Base-by-base conservation (phyloP, 2,329 filamentous ascomycete genomes). In the Aureobasidium sp. region DNA sequence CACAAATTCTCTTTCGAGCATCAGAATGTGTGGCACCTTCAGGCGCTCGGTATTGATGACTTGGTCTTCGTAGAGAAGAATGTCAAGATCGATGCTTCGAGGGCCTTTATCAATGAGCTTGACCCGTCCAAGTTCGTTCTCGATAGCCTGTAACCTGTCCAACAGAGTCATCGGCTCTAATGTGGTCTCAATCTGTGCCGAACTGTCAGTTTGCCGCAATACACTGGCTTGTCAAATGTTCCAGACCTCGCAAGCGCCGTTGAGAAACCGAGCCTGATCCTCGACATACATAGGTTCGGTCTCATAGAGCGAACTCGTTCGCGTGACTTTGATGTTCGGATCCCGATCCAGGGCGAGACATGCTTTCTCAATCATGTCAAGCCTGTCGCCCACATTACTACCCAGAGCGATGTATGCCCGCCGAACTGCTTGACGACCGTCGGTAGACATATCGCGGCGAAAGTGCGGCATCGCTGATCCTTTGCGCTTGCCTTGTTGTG, bases 281-380 rank as follows among this genome's bases (percentile, higher is more conserved):
- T 86, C 74, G 58, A 96, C 86, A 69, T 98, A 98, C 93, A 98
- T 98, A 19, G 93, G 89, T 62, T 88, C 83, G 3, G 91, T 98
- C 72, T 97, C 90, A 79, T 93, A 98, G 3, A 98, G 75, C 57
- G 83, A 85, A 68, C 91, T 97, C 0, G 91, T 95, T 62, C 84
- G 78, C 63, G 81, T 78, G 34, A 98, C 79, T 50, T 71, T 80
- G 64, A 97, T 88, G 29, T 82, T 83, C 19, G 80, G 76, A 39
- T 76, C 60, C 1, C 58, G 73, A 58, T 87, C 81, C 81, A 98
- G 89, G 65, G 86, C 80, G 39, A 75, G 76, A 66, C 90, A 90
- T 0, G 93, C 91, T 62, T 79, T 76, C 68, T 96, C 90, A 59
- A 98, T 94, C 79, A 85, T 86, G 37, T 77, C 79, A 48, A 95